Percentiles rank a stretch among this genome's conserved stretches.
phyloP scores from a whole-genome alignment of 208 protist species.

The Entamoeba moshkovskii region DNA sequence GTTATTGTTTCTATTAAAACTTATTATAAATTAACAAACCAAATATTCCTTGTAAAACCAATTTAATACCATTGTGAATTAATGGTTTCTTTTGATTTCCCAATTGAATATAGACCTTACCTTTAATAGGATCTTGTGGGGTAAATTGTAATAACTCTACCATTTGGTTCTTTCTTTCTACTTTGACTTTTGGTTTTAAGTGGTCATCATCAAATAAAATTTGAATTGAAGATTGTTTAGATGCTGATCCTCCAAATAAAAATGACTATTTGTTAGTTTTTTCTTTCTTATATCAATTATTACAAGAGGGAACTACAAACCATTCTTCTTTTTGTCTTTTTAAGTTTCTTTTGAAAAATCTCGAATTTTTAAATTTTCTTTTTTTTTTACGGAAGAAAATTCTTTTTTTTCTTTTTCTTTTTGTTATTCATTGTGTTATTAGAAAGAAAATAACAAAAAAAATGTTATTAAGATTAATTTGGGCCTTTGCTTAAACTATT shows the following conservation, averaged over 20 bases:
- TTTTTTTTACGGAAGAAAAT: too few relatives aligned
- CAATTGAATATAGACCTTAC: not conserved
- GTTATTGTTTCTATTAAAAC: not conserved
- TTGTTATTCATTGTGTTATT: too few relatives aligned
- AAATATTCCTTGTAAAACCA: not conserved
- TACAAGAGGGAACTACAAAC: too few relatives aligned
- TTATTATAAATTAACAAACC: too few relatives aligned
- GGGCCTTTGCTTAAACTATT: too few relatives aligned
- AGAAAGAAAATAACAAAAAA: too few relatives aligned
- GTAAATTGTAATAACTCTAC: not conserved
- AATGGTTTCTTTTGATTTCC: not conserved
- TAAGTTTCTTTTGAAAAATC: too few relatives aligned
- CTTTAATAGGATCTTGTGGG: not conserved
- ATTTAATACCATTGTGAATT: not conserved
- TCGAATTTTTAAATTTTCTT: too few relatives aligned
- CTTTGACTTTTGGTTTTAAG: not conserved
- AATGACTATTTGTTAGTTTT: not conserved
- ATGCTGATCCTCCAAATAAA: not conserved
- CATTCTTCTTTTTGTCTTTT: too few relatives aligned
- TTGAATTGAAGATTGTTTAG: not conserved
- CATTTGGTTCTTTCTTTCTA: not conserved
- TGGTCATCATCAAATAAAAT: not conserved
- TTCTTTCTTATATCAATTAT: not conserved
- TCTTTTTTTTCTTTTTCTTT: too few relatives aligned
- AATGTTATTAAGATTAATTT: too few relatives aligned